A percentile compares a stretch with the other conserved stretches of the same genome.
Evolutionary conservation across 345 rosid genomes (phyloP).

Genomic region (Eucalyptus cloeziana): DNA sequence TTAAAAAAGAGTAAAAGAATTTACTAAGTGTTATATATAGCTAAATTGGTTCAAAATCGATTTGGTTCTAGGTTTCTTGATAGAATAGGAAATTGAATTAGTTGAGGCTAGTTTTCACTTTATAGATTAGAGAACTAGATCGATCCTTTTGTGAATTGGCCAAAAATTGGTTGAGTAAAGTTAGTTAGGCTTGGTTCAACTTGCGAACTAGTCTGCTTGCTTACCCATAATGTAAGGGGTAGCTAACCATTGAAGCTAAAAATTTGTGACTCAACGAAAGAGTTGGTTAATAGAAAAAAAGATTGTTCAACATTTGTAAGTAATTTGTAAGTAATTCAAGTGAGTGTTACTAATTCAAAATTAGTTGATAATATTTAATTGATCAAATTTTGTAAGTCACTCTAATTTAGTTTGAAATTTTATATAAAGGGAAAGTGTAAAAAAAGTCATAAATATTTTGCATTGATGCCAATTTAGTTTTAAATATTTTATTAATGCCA

Average conservation of each 20-base stretch:
- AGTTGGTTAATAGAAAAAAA: background rate
- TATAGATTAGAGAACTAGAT: background rate
- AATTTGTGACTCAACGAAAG: background rate
- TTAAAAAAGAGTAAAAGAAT: background rate
- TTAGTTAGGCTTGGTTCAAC: background rate
- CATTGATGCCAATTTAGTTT: fast-evolving
- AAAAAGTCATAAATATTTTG: no score
- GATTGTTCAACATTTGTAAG: background rate
- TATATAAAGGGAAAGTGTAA: background rate
- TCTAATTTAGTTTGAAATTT: background rate
- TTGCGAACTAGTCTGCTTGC: fast-evolving
- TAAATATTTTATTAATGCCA: no score
- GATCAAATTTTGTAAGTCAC: background rate
- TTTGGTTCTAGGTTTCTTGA: background rate
- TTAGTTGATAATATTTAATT: background rate
- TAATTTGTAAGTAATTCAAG: background rate
- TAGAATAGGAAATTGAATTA: background rate
- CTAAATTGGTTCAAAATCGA: background rate
- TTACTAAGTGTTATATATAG: background rate
- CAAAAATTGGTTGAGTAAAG: background rate
- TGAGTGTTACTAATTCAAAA: background rate
- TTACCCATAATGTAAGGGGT: background rate
- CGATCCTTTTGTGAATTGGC: background rate
- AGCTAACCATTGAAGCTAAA: background rate
- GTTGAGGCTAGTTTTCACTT: background rate